Evolutionary conservation across 495 filamentous ascomycete species (phyloP).

Genomic region (Polyplosphaeria fusca): DNA sequence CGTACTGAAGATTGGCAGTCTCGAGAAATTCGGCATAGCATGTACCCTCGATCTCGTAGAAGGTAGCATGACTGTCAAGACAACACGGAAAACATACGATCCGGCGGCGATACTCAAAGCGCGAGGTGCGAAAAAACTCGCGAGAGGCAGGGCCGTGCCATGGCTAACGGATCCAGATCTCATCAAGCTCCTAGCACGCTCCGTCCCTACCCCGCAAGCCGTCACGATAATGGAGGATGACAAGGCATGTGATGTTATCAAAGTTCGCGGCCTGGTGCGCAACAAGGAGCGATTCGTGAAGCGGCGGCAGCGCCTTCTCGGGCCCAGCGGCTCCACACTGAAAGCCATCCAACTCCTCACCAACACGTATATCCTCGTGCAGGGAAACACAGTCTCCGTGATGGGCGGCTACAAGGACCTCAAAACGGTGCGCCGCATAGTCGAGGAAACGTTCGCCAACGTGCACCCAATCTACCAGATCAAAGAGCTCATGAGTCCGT

Average conservation of each 20-base stretch:
- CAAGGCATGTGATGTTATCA: slow-evolving; percentile 87
- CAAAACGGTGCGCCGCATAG: slow-evolving; percentile 84
- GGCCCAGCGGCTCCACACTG: slow-evolving; percentile 76
- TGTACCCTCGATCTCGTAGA: slow-evolving; percentile 93
- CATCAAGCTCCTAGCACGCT: slow-evolving; percentile 86
- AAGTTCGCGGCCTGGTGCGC: slow-evolving; percentile 80
- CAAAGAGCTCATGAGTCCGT: slow-evolving; percentile 99
- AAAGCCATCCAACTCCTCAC: slow-evolving; percentile 97
- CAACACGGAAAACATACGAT: slow-evolving; percentile 91
- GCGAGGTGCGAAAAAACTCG: no score
- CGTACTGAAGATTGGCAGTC: no score
- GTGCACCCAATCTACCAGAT: slow-evolving; percentile 80
- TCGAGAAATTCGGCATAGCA: slow-evolving; percentile 78
- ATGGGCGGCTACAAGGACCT: slow-evolving; percentile 92
- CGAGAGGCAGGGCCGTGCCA: no score
- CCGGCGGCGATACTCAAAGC: slow-evolving; percentile 93
- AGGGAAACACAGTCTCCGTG: slow-evolving; percentile 89
- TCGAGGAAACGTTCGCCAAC: slow-evolving; percentile 97
- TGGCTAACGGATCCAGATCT: no score
- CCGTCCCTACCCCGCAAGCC: slow-evolving; percentile 88
- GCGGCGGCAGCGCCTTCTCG: slow-evolving; percentile 85
- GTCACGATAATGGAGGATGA: slow-evolving; percentile 92
- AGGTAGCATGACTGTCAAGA: slow-evolving; percentile 93
- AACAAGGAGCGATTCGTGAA: slow-evolving; percentile 99
- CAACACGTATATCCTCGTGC: slow-evolving; percentile 87